Evolutionary conservation across 208 protist species (phyloP), one percentile per base, ranked within the genome.

Genomic region (Leptomonas pyrrhocoris): DNA sequence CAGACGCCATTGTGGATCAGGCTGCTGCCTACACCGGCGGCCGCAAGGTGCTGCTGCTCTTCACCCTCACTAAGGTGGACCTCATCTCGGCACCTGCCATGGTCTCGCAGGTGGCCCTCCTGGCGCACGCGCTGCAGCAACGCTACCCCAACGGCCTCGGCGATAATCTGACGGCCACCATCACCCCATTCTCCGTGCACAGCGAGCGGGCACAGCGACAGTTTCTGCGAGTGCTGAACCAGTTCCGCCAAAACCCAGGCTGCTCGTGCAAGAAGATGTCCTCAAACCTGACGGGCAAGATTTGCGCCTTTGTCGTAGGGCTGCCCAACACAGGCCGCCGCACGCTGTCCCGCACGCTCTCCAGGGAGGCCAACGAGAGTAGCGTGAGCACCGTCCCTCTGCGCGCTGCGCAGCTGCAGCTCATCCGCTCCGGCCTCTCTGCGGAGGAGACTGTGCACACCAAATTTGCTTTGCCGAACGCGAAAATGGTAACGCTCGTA

Each of bases 51-150:
- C 74, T 94, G 50, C 48, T 96, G 30, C 66, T 94, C 43, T 96
- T 96, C 80, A 84, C 79, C 2, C 64, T 96, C 25, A 92, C 91
- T 0, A 96, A 96, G 71, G 54, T 73, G 23, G 91, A 96, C 57
- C 75, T 96, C 25, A 75, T 96, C 21, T 94, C 91, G 0, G 73
- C 78, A 12, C 75, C 84, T 8, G 88, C 87, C 12, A 68, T 96
- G 38, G 81, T 91, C n/a, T 89, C 80, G 31, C 88, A 94, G 66
- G 58, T 96, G 43, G 90, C 88, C 28, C 74, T 94, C 15, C 30
- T 96, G 34, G 84, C 85, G 9, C 59, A 73, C 43, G 85, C 85
- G 31, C 68, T 96, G 42, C 63, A 68, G 50, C 71, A 83, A 54
- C 70, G 85, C 28, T 96, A 94, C 63, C 80, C 80, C 16, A 55